Conservation (phyloP, 345 rosid species). For the Corchorus olitorius region DNA sequence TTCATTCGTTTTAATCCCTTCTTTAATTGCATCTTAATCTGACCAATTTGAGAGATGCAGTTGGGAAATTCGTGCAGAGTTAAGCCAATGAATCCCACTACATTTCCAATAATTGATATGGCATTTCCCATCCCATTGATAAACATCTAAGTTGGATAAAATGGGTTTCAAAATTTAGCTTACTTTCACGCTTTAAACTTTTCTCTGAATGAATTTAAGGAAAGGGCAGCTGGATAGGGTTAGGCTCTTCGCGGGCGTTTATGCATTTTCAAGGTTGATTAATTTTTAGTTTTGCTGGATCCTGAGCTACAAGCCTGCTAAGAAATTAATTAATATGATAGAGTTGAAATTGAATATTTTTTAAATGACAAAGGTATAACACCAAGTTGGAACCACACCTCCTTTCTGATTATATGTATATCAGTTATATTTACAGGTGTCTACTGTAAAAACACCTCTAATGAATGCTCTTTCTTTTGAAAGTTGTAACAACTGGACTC, state of each 20-base stretch:
- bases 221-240: neutral
- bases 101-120: neutral
- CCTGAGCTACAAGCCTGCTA: neutral
- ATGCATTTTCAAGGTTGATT: neutral
- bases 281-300: neutral
- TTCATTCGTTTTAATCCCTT: neutral
- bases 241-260: neutral
- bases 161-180: neutral
- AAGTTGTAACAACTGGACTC: neutral
- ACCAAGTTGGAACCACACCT: neutral
- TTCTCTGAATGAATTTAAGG: neutral
- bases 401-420: neutral
- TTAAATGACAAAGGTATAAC: neutral
- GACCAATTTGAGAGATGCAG: neutral
- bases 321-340: neutral
- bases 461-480: neutral
- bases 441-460: neutral
- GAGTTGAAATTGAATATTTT: neutral
- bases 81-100: neutral
- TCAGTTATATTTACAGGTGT: neutral
- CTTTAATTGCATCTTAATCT: constrained; percentile 6
- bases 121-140: neutral
- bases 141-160: neutral
- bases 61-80: neutral
- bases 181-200: neutral